These are phyloP conservation scores for Talaromyces sp. DNA, from an alignment of 2,329 filamentous ascomycete species.

Conservation along the genomic window DNA sequence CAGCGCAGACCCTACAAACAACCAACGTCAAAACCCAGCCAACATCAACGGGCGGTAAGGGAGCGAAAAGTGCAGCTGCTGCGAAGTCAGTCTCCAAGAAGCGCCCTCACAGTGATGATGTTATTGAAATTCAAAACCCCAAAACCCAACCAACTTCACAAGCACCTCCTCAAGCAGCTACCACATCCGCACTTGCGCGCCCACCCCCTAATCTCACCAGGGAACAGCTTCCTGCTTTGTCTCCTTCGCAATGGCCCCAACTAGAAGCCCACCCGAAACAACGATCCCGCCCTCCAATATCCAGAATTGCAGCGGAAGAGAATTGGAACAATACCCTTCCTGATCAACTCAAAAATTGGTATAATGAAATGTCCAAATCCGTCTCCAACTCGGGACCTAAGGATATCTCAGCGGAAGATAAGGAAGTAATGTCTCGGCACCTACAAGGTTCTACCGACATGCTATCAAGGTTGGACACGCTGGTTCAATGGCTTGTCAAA, in stretches of 20 bases:
- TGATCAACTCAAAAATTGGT: slow-evolving; percentile 35
- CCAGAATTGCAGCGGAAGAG: slow-evolving; percentile 31
- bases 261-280: slow-evolving; percentile 31
- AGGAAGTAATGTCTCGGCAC: slow-evolving; percentile 35
- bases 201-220: slow-evolving; percentile 25
- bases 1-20: slow-evolving; percentile 23
- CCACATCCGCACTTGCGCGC: slow-evolving; percentile 20
- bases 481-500: slow-evolving; percentile 38
- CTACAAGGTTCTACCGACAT: slow-evolving; percentile 39
- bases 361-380: slow-evolving; percentile 34
- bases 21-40: slow-evolving; percentile 12
- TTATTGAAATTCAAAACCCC: slow-evolving; percentile 39
- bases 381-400: slow-evolving; percentile 27
- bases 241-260: slow-evolving; percentile 38
- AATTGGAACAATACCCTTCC: slow-evolving; percentile 37
- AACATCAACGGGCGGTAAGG: slow-evolving; percentile 3
- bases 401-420: slow-evolving; percentile 35
- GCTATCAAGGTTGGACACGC: slow-evolving; percentile 39
- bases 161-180: slow-evolving; percentile 18
- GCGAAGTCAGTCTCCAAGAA: slow-evolving; percentile 38
- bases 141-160: slow-evolving; percentile 27
- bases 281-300: slow-evolving; percentile 30
- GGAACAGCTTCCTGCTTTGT: slow-evolving; percentile 37
- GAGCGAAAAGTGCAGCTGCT: slow-evolving; percentile 21
- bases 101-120: slow-evolving; percentile 44